A percentile compares a stretch with the other conserved stretches of the same genome.
Evolutionary conservation across 2,329 filamentous ascomycete genomes (phyloP).

Genomic region (Stemphylium beticola): DNA sequence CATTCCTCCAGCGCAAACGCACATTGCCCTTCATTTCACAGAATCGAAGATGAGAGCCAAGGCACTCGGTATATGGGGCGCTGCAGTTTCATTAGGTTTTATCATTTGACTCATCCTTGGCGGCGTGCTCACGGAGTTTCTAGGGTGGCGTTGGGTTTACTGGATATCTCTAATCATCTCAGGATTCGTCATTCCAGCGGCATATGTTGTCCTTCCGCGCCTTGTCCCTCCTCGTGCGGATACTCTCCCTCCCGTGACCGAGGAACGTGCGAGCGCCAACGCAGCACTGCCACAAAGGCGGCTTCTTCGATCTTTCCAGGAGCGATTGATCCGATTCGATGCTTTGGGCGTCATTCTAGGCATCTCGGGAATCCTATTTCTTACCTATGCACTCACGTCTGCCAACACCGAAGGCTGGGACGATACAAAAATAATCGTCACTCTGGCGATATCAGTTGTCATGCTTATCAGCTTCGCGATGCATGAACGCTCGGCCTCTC

Average conservation of each 20-base stretch:
- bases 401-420: constrained; percentile 3
- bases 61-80: constrained; percentile 5
- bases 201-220: neutral
- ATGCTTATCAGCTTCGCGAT: neutral
- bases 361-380: constrained; percentile 4
- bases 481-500: neutral
- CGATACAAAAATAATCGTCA: neutral
- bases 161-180: neutral
- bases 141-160: neutral
- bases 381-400: constrained; percentile 4
- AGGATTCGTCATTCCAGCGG: neutral
- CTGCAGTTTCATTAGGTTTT: constrained; percentile 3
- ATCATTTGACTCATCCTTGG: neutral
- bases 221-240: neutral
- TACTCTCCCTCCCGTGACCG: neutral
- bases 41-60: neutral
- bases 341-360: neutral
- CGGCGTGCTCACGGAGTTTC: neutral
- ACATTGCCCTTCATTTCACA: neutral
- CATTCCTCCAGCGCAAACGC: constrained; percentile 6
- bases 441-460: neutral
- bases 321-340: neutral
- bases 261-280: neutral
- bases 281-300: neutral
- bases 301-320: neutral